Conservation (phyloP, 2,329 filamentous ascomycete genomes). For the Aspergillus awamori region DNA sequence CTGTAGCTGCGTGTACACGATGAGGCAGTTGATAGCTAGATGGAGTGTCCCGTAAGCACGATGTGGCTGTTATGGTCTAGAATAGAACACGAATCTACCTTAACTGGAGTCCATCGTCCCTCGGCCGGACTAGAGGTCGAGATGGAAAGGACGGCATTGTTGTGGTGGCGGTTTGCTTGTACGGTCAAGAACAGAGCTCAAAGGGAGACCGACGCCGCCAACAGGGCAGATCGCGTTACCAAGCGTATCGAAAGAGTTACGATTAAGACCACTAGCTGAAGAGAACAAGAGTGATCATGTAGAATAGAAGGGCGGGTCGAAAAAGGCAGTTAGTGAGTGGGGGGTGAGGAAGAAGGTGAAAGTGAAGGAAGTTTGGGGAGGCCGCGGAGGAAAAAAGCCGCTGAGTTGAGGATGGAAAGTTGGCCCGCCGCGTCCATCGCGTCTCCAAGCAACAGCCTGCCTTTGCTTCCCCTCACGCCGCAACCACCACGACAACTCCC, state of each 20-base stretch:
- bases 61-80: neutral
- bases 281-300: neutral
- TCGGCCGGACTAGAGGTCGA: slow-evolving; percentile 41
- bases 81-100: slow-evolving; percentile 35
- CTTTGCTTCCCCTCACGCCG: slow-evolving; percentile 19
- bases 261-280: neutral
- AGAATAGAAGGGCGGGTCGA: neutral
- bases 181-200: neutral
- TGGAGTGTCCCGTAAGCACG: slow-evolving; percentile 13
- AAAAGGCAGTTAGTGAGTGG: neutral
- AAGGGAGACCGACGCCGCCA: slow-evolving; percentile 1
- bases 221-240: neutral
- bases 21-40: slow-evolving; percentile 63
- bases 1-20: slow-evolving; percentile 58
- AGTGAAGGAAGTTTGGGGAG: slow-evolving; percentile 10
- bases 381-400: slow-evolving; percentile 29
- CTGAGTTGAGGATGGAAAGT: slow-evolving; percentile 23
- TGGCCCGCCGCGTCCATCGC: slow-evolving; percentile 33
- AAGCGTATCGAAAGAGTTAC: neutral
- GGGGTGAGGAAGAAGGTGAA: slow-evolving; percentile 15
- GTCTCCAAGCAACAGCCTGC: slow-evolving; percentile 23
- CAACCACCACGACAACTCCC: neutral
- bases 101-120: slow-evolving; percentile 46
- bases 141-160: slow-evolving; percentile 41
- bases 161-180: slow-evolving; percentile 9